Conservation (phyloP, 2,329 filamentous ascomycete species). For the Aspergillus viridinutans region DNA sequence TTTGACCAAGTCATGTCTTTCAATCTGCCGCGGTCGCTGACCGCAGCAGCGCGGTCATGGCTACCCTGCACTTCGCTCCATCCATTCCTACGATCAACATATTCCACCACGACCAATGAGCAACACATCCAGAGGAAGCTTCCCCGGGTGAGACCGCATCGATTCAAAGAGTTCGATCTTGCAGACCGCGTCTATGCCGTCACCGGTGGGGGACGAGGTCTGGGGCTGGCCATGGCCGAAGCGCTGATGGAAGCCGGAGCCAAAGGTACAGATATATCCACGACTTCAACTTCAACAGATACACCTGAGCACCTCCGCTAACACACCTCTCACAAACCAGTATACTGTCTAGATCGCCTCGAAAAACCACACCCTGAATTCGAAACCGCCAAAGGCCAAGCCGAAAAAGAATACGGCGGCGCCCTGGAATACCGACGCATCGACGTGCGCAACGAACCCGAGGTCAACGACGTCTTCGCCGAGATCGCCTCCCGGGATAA, state of each 20-base stretch:
- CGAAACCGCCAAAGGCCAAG: constrained; percentile 33
- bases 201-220: constrained; percentile 42
- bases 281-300: neutral
- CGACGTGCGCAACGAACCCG: constrained; percentile 41
- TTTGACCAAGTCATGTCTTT: constrained; percentile 12
- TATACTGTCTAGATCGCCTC: constrained; percentile 47
- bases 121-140: constrained; percentile 33
- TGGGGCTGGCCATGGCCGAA: constrained; percentile 44
- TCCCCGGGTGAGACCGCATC: constrained; percentile 19
- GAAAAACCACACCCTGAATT: constrained; percentile 44
- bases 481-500: constrained; percentile 32
- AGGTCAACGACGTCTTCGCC: constrained; percentile 33
- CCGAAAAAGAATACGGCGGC: constrained; percentile 35
- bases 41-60: constrained; percentile 11
- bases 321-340: constrained; percentile 17
- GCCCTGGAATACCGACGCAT: constrained; percentile 45
- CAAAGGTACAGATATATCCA: constrained; percentile 43
- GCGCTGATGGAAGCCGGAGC: constrained; percentile 47
- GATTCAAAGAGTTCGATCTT: constrained; percentile 42
- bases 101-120: constrained; percentile 18
- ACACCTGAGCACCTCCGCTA: neutral
- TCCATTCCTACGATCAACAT: constrained; percentile 11
- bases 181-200: constrained; percentile 39
- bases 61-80: constrained; percentile 3
- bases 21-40: constrained; percentile 13